phyloP scores from a whole-genome alignment of 2,329 filamentous ascomycete genomes.

The Nemania sp. region DNA sequence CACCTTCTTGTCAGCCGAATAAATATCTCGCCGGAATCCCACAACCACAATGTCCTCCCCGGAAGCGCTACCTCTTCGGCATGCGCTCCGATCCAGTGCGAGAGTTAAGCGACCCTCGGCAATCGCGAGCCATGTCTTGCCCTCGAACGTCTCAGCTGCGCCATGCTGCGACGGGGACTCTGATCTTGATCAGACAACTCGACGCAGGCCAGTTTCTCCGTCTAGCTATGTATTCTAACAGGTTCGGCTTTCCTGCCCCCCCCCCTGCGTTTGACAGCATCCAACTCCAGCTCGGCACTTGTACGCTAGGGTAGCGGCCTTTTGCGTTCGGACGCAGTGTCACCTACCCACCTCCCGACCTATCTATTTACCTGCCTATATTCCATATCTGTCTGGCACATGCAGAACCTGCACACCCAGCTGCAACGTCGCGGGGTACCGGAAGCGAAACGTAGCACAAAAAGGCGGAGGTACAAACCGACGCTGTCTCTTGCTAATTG shows the following conservation, averaged over 20 bases:
- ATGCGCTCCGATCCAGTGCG: neutral
- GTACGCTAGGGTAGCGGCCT: neutral
- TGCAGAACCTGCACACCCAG: neutral
- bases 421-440: neutral
- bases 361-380: too few species aligned
- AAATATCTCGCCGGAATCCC: neutral
- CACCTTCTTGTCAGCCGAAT: neutral
- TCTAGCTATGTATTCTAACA: too few species aligned
- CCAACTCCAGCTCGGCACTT: neutral
- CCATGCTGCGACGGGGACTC: neutral
- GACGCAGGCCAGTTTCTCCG: too few species aligned
- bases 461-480: too few species aligned
- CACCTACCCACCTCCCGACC: too few species aligned
- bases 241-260: too few species aligned
- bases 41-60: neutral
- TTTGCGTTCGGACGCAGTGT: neutral
- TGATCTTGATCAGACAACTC: too few species aligned
- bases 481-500: too few species aligned
- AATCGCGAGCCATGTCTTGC: slow-evolving; percentile 24
- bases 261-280: neutral
- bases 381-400: neutral
- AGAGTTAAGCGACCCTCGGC: neutral
- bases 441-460: neutral
- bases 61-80: neutral
- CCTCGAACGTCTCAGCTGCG: slow-evolving; percentile 7